Evolutionary conservation across 495 filamentous ascomycete species (phyloP).

Genomic region (Tuber calosporum): DNA sequence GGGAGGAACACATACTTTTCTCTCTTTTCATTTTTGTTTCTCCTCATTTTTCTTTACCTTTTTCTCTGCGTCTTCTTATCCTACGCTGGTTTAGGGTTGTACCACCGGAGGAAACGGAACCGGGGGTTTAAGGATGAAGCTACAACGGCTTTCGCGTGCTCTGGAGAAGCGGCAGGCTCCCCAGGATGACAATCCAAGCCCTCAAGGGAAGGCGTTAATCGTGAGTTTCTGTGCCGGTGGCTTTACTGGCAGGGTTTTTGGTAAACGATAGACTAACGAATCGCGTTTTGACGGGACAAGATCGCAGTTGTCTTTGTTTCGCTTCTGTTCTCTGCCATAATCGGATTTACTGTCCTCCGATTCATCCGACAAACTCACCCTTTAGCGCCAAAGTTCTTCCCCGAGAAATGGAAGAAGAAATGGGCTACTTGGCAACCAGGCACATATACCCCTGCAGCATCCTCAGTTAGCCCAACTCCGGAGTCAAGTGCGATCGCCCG

Average conservation of each 20-base stretch:
- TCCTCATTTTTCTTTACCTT: neutral
- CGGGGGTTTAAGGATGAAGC: neutral
- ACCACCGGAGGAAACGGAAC: neutral
- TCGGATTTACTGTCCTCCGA: conserved; percentile 49
- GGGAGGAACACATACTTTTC: neutral
- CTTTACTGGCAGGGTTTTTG: neutral
- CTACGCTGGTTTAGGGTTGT: neutral
- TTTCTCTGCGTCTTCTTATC: neutral
- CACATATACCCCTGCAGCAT: conserved; percentile 21
- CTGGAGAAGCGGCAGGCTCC: neutral
- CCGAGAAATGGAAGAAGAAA: conserved; percentile 53
- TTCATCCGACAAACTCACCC: conserved; percentile 45
- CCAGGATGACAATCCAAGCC: neutral
- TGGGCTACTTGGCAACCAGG: conserved; percentile 57
- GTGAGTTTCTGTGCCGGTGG: conserved; percentile 15
- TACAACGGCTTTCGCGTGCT: neutral
- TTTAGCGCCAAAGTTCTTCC: conserved; percentile 53
- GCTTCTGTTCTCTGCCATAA: conserved; percentile 37
- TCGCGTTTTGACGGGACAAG: conserved; percentile 9
- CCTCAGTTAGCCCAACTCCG: conserved; percentile 34
- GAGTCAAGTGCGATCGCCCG: conserved; percentile 38
- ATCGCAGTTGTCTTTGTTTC: conserved; percentile 37
- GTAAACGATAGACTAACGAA: neutral
- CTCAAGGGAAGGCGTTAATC: conserved; percentile 25
- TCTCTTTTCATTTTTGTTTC: neutral